Percentiles rank a stretch among this genome's conserved stretches.
Conservation (phyloP, 2,329 filamentous ascomycete species). For the Verticillium tricorpus region DNA sequence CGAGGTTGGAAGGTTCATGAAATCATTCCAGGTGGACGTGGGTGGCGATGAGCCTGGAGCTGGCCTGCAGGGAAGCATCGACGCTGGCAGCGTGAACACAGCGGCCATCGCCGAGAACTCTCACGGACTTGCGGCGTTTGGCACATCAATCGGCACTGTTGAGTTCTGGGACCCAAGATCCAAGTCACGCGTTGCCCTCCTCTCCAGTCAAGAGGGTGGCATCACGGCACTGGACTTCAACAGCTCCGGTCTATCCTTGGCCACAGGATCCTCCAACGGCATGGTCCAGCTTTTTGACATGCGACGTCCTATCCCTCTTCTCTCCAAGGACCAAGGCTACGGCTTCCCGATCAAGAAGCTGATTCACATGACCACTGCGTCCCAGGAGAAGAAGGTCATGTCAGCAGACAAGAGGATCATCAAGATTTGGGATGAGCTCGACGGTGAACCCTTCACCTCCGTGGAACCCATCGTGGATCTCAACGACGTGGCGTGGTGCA, state of each 20-base stretch:
- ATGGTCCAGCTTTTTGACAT: conserved; percentile 90
- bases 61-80: conserved; percentile 80
- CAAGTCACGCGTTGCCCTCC: conserved; percentile 72
- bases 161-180: conserved; percentile 95
- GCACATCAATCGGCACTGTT: conserved; percentile 90
- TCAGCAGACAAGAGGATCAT: conserved; percentile 94
- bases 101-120: conserved; percentile 82
- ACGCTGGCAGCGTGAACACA: conserved; percentile 80
- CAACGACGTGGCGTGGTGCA: conserved; percentile 90
- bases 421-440: conserved; percentile 87
- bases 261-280: conserved; percentile 82
- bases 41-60: conserved; percentile 71
- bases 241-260: conserved; percentile 76
- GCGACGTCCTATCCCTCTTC: conserved; percentile 75
- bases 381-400: conserved; percentile 80
- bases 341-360: conserved; percentile 89
- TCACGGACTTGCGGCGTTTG: conserved; percentile 88
- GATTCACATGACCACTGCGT: conserved; percentile 64
- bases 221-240: conserved; percentile 88
- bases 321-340: conserved; percentile 95
- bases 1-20: conserved; percentile 90
- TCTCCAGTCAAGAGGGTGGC: conserved; percentile 65
- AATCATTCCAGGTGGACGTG: conserved; percentile 85
- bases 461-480: conserved; percentile 93
- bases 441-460: conserved; percentile 88